Evolutionary conservation across 306 rosid genomes (phyloP).

Genomic region (Lagenaria siceraria): DNA sequence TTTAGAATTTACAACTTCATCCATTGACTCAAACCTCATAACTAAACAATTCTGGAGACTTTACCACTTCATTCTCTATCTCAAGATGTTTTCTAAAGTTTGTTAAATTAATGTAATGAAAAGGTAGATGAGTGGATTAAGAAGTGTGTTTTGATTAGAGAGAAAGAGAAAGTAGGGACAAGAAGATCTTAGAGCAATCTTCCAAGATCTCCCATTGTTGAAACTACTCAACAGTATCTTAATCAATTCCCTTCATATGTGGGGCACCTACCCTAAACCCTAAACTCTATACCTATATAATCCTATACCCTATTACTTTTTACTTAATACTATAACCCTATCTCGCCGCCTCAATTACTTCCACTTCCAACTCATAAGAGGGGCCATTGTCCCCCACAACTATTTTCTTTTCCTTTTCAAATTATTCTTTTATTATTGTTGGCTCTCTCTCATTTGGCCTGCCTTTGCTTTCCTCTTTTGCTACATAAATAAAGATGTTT

Average conservation of each 20-base stretch:
- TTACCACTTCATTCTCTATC: no score
- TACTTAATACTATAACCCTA: not conserved
- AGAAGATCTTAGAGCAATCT: conserved; percentile 30
- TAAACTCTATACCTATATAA: not conserved
- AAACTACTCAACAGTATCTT: not conserved
- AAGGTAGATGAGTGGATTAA: not conserved
- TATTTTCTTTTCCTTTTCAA: not conserved
- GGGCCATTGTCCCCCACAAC: not conserved
- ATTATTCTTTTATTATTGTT: not conserved
- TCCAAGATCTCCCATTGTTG: conserved; percentile 8
- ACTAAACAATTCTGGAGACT: no score
- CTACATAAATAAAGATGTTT: no score
- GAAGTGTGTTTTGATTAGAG: not conserved
- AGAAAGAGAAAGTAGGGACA: conserved; percentile 24
- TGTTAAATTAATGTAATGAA: no score
- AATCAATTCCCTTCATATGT: not conserved
- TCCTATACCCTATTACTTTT: not conserved
- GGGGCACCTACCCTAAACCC: not conserved
- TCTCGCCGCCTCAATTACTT: not conserved
- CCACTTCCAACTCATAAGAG: not conserved
- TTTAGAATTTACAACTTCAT: no score
- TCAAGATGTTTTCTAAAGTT: no score
- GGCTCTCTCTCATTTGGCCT: not conserved
- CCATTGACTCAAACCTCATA: no score
- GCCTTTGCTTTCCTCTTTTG: no score